Percentiles rank a stretch among this genome's conserved stretches.
These are phyloP conservation scores for Mycothermus thermophilus DNA, from an alignment of 495 filamentous ascomycete species.

Conservation along the genomic window DNA sequence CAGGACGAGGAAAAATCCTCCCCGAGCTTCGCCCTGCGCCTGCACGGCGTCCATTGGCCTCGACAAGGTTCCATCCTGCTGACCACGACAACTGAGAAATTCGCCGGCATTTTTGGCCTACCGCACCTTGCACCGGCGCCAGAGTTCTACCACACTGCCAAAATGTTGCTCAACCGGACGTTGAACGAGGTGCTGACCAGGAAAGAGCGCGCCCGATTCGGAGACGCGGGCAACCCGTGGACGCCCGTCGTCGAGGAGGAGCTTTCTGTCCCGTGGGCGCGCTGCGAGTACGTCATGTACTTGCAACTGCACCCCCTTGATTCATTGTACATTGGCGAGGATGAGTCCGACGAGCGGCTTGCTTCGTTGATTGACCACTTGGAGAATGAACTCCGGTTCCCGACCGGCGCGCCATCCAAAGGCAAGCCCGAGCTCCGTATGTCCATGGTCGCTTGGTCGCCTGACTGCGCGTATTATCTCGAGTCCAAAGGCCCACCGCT, in stretches of 20 bases:
- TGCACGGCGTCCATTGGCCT: slow-evolving; percentile 76
- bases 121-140: slow-evolving; percentile 64
- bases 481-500: slow-evolving; percentile 73
- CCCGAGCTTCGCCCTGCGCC: slow-evolving; percentile 56
- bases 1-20: slow-evolving; percentile 53
- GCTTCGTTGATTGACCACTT: slow-evolving; percentile 45
- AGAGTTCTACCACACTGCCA: slow-evolving; percentile 51
- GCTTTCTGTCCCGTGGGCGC: slow-evolving; percentile 45
- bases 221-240: slow-evolving; percentile 40
- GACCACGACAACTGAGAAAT: slow-evolving; percentile 84
- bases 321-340: slow-evolving; percentile 23
- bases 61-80: slow-evolving; percentile 60
- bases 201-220: slow-evolving; percentile 37
- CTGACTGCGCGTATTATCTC: slow-evolving; percentile 86
- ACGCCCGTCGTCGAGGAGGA: slow-evolving; percentile 47
- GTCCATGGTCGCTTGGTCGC: slow-evolving; percentile 80
- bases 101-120: slow-evolving; percentile 72
- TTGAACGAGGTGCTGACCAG: slow-evolving; percentile 51
- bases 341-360: slow-evolving; percentile 18
- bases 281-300: slow-evolving; percentile 82
- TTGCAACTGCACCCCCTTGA: slow-evolving; percentile 60
- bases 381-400: slow-evolving; percentile 74
- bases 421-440: slow-evolving; percentile 56
- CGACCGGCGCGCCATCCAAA: slow-evolving; percentile 64
- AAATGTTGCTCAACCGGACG: slow-evolving; percentile 54